Percentiles rank a stretch among this genome's conserved stretches.
phyloP scores from a whole-genome alignment of 1,139 yeast genomes.

The Geotrichum citri-aurantii region DNA sequence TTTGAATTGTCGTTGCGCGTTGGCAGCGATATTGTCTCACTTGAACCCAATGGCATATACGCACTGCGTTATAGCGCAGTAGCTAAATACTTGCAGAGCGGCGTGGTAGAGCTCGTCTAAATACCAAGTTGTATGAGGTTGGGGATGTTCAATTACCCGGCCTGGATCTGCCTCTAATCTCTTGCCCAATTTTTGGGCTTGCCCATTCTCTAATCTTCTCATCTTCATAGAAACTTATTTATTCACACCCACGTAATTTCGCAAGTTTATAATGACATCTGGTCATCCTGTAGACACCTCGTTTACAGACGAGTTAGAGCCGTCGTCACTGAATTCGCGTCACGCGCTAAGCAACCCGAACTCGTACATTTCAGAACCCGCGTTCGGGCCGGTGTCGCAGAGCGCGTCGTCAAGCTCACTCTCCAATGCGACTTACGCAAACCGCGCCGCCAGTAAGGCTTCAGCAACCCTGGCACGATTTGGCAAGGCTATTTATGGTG shows the following conservation, averaged over 20 bases:
- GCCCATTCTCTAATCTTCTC: not conserved
- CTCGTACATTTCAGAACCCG: slow-evolving; percentile 1
- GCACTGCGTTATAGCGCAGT: slow-evolving; percentile 60
- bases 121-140: not conserved
- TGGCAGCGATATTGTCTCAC: slow-evolving; percentile 53
- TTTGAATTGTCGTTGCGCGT: slow-evolving; percentile 33
- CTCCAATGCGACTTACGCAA: slow-evolving; percentile 20
- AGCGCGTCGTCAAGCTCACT: not conserved
- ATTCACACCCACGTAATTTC: not conserved
- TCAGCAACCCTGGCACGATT: slow-evolving; percentile 32
- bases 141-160: slow-evolving; percentile 3
- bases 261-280: not conserved
- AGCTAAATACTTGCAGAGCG: slow-evolving; percentile 10
- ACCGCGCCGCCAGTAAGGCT: slow-evolving; percentile 28
- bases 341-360: not conserved
- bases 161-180: not conserved
- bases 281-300: not conserved
- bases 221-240: not conserved
- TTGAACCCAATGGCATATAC: slow-evolving; percentile 63
- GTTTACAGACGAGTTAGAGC: not conserved
- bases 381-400: not conserved
- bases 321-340: not conserved
- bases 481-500: slow-evolving; percentile 31
- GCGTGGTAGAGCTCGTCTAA: slow-evolving; percentile 8
- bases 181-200: not conserved